Evolutionary conservation across 2,329 filamentous ascomycete species (phyloP).

Genomic region (Microascus cirrosus): DNA sequence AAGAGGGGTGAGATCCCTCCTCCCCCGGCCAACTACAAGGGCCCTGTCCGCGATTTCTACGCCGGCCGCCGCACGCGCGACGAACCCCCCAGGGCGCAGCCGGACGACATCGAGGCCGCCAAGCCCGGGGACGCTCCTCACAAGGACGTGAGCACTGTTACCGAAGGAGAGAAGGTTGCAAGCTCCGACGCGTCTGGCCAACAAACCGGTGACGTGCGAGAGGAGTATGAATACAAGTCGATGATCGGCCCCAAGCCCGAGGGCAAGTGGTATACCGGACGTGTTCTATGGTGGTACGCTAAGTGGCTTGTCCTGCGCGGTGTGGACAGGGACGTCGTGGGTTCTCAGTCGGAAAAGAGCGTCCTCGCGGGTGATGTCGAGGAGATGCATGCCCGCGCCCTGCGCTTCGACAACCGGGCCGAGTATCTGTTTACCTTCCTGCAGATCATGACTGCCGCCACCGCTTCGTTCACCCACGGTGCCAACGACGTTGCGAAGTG

Average conservation of each 20-base stretch:
- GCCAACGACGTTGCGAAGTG: slow-evolving; percentile 48
- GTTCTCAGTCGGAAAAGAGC: slow-evolving; percentile 20
- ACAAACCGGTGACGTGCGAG: slow-evolving; percentile 19
- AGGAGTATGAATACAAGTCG: slow-evolving; percentile 20
- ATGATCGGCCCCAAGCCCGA: slow-evolving; percentile 27
- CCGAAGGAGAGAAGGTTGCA: slow-evolving; percentile 16
- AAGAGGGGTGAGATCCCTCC: slow-evolving; percentile 26
- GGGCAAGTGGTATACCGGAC: slow-evolving; percentile 28
- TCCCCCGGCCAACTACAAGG: slow-evolving; percentile 27
- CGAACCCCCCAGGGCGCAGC: slow-evolving; percentile 15
- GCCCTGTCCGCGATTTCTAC: slow-evolving; percentile 42
- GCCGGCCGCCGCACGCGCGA: slow-evolving; percentile 42
- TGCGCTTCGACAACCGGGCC: slow-evolving; percentile 49
- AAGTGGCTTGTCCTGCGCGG: slow-evolving; percentile 37
- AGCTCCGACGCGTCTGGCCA: slow-evolving; percentile 1
- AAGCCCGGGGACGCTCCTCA: slow-evolving; percentile 10
- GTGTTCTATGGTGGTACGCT: slow-evolving; percentile 30
- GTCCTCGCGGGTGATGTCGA: slow-evolving; percentile 41
- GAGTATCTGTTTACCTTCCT: slow-evolving; percentile 52
- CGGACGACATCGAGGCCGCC: slow-evolving; percentile 9
- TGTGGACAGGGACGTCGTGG: slow-evolving; percentile 28
- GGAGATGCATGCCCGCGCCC: slow-evolving; percentile 42
- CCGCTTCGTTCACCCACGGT: slow-evolving; percentile 54
- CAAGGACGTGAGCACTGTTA: slow-evolving; percentile 1
- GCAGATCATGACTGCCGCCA: slow-evolving; percentile 48